Percentiles rank a stretch among this genome's conserved stretches.
Conservation (phyloP, 306 rosid species). For the Lupinus albus region DNA sequence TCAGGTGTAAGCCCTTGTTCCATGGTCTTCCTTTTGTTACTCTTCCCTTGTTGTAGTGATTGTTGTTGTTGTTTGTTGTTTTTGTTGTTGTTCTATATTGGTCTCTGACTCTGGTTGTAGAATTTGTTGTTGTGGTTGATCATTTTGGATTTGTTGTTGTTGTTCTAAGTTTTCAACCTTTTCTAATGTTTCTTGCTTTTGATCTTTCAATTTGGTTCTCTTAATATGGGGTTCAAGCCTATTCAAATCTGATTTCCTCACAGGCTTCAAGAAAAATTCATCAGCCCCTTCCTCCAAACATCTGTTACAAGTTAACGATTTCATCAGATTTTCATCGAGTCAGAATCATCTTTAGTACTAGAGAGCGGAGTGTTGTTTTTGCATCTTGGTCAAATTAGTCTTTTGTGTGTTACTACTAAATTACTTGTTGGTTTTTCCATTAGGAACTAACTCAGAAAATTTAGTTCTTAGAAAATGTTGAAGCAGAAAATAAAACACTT, state of each 20-base stretch:
- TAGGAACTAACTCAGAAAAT: no score
- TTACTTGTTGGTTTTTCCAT: no score
- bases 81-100: constrained; percentile 37
- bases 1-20: constrained; percentile 81
- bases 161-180: constrained; percentile 42
- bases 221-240: constrained; percentile 75
- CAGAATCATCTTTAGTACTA: no score
- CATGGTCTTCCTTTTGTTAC: constrained; percentile 77
- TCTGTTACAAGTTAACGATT: constrained; percentile 46
- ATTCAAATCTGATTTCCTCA: constrained; percentile 67
- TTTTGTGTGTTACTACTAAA: no score
- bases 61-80: constrained; percentile 49
- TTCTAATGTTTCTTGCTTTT: constrained; percentile 41
- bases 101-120: constrained; percentile 15
- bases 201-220: constrained; percentile 61
- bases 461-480: not conserved
- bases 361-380: no score
- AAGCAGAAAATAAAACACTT: not conserved
- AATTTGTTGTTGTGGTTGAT: constrained; percentile 17
- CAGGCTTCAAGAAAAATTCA: constrained; percentile 93
- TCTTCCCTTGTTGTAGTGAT: constrained; percentile 44
- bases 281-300: constrained; percentile 97
- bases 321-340: no score
- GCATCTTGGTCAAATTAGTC: no score
- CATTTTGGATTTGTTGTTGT: constrained; percentile 34